Evolutionary conservation across 192 early-diverging fungal genomes (phyloP).

Genomic region (Rhizoclosmatium globosum): DNA sequence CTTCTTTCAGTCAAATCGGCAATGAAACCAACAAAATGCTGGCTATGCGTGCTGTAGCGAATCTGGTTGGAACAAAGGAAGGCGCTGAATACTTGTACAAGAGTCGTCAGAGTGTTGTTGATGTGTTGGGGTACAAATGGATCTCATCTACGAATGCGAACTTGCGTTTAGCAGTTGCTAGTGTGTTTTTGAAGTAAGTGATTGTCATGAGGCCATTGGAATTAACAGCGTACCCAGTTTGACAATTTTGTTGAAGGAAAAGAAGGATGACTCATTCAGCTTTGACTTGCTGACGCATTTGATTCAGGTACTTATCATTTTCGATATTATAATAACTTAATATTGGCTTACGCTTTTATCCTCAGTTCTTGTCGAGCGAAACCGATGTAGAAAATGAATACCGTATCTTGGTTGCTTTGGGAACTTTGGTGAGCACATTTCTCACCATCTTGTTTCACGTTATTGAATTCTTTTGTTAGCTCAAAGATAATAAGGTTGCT

Average conservation of each 20-base stretch:
- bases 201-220: background rate
- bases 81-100: conserved; percentile 55
- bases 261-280: conserved; percentile 56
- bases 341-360: background rate
- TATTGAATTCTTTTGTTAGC: conserved; percentile 1
- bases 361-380: conserved; percentile 62
- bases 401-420: conserved; percentile 66
- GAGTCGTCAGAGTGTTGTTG: conserved; percentile 43
- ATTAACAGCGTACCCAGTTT: conserved; percentile 36
- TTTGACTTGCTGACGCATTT: conserved; percentile 56
- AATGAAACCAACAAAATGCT: conserved; percentile 83
- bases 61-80: conserved; percentile 68
- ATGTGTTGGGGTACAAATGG: conserved; percentile 32
- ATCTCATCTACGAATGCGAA: conserved; percentile 46
- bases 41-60: conserved; percentile 72
- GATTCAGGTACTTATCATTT: conserved; percentile 49
- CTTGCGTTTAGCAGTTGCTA: conserved; percentile 49
- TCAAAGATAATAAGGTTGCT: conserved; percentile 20
- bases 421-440: conserved; percentile 61
- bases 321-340: background rate
- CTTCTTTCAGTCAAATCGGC: conserved; percentile 38
- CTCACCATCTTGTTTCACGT: background rate
- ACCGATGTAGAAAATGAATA: conserved; percentile 68
- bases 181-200: conserved; percentile 55
- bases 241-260: conserved; percentile 56